Conservation (phyloP, 2,329 filamentous ascomycete species). For the Apiospora koreana region DNA sequence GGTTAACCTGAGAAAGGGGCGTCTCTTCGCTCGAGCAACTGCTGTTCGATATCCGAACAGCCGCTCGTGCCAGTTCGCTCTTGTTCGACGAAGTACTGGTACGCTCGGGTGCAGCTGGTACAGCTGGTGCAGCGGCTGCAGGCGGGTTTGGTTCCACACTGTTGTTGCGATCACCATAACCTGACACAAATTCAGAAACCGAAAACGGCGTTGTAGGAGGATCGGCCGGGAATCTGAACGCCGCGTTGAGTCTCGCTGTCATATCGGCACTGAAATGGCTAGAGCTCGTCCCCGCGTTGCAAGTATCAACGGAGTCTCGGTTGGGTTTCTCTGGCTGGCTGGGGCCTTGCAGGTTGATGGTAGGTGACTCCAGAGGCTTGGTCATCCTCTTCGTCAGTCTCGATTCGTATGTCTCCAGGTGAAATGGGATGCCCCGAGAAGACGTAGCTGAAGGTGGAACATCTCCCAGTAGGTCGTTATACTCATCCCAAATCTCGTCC, state of each 20-base stretch:
- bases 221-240: constrained; percentile 41
- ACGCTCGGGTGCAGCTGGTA: not conserved
- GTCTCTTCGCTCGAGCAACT: constrained; percentile 57
- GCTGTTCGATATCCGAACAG: constrained; percentile 42
- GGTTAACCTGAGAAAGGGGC: constrained; percentile 70
- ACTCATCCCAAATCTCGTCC: constrained; percentile 94
- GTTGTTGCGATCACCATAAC: constrained; percentile 40
- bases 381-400: constrained; percentile 37
- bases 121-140: constrained; percentile 2
- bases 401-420: constrained; percentile 51
- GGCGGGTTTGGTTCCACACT: constrained; percentile 21
- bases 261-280: constrained; percentile 58
- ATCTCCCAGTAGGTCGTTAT: constrained; percentile 82
- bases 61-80: constrained; percentile 25
- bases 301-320: constrained; percentile 35
- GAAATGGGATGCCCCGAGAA: constrained; percentile 57
- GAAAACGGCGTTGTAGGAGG: constrained; percentile 44
- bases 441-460: constrained; percentile 55
- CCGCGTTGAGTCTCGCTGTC: constrained; percentile 52
- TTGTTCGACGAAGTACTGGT: constrained; percentile 17
- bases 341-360: constrained; percentile 32
- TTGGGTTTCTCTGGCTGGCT: constrained; percentile 26
- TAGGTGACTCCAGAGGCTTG: constrained; percentile 49
- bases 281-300: constrained; percentile 41
- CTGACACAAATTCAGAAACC: constrained; percentile 42